phyloP scores from a whole-genome alignment of 768 basidiomycete genomes.

The Podaxis sp. region DNA sequence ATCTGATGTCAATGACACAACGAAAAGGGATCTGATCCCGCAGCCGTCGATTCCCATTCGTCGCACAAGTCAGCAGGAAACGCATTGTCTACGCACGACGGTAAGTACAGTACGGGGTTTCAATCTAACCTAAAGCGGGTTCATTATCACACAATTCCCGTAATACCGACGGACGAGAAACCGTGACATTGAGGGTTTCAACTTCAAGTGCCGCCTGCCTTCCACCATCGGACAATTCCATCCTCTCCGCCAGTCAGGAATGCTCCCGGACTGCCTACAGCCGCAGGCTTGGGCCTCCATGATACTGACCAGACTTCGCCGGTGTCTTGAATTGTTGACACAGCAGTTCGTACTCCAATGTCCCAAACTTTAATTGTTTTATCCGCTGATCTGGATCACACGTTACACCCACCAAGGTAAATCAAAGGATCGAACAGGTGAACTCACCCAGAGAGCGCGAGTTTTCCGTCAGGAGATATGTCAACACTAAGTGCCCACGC shows the following conservation, averaged over 20 bases:
- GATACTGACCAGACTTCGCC: conserved; percentile 84
- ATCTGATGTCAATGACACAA: background rate
- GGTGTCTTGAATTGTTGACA: conserved; percentile 73
- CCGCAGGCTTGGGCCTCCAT: conserved; percentile 66
- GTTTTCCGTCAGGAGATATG: conserved; percentile 75
- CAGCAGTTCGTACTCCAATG: conserved; percentile 63
- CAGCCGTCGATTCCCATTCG: background rate
- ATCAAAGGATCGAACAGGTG: background rate
- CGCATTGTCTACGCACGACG: background rate
- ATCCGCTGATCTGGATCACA: conserved; percentile 42
- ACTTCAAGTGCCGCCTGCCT: conserved; percentile 50
- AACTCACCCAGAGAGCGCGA: conserved; percentile 76
- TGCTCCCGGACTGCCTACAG: conserved; percentile 51
- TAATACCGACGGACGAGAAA: background rate
- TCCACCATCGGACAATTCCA: conserved; percentile 73
- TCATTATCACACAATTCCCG: background rate
- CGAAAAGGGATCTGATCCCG: background rate
- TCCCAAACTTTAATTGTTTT: conserved; percentile 89
- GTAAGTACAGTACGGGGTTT: no score
- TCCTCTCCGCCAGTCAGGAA: conserved; percentile 78
- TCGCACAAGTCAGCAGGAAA: background rate
- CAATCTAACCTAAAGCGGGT: background rate
- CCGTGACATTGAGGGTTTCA: conserved; percentile 9
- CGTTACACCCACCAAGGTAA: background rate
- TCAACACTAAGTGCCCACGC: conserved; percentile 88